A percentile compares a stretch with the other conserved stretches of the same genome.
Conservation (phyloP, 2,329 filamentous ascomycete species). For the Ophiostoma montium region DNA sequence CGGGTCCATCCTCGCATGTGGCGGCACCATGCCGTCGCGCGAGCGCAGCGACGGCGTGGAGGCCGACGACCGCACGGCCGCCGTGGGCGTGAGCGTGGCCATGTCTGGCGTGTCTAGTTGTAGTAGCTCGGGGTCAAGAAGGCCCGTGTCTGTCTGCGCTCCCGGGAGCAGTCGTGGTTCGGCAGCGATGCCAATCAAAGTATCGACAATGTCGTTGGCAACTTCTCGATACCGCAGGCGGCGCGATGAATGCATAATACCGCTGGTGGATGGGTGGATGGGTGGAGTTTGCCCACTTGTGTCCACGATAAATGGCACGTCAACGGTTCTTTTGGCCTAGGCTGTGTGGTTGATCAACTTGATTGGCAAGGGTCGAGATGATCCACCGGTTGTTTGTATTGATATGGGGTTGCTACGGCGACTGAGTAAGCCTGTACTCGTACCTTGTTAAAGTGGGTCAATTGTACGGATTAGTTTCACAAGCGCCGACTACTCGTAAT, state of each 20-base stretch:
- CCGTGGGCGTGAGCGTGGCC: slow-evolving; percentile 8
- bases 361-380: background rate
- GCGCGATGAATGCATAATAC: slow-evolving; percentile 18
- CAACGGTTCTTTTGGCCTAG: background rate
- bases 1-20: slow-evolving; percentile 40
- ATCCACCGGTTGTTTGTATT: background rate
- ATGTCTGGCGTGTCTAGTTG: background rate
- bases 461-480: background rate
- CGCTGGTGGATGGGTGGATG: slow-evolving; percentile 10
- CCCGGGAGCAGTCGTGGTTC: slow-evolving; percentile 32
- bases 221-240: slow-evolving; percentile 16
- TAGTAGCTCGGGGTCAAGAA: background rate
- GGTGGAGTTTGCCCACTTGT: background rate
- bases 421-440: background rate
- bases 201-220: slow-evolving; percentile 18
- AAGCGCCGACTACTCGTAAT: too few species aligned
- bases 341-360: background rate
- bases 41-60: slow-evolving; percentile 68
- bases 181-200: slow-evolving; percentile 25
- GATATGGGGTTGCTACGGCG: background rate
- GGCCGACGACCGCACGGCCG: slow-evolving; percentile 47
- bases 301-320: background rate
- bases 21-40: slow-evolving; percentile 50
- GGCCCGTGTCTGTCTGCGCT: background rate
- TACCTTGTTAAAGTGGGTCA: background rate